Base-by-base conservation (phyloP, 306 rosid genomes). In the Echinosophora koreensis region DNA sequence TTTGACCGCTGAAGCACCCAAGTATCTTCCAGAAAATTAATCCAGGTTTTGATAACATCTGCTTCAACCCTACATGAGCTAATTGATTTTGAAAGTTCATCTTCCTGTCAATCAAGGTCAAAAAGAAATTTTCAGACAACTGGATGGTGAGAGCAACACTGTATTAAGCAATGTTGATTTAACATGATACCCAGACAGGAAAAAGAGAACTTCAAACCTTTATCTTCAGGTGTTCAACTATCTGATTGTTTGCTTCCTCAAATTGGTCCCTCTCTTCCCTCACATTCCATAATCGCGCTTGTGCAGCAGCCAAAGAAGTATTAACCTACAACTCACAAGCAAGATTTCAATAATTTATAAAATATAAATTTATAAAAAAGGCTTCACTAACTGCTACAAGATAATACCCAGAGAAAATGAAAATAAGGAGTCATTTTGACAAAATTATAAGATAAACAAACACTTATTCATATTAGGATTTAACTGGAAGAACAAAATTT, bases 201-300 rank as follows among this genome's bases (percentile, higher is more conserved):
- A 77, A 81, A 14, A 73, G 18, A 66, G 49, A 66, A 69, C 44
- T 37, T 46, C 66, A 64, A 67, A 91, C 99, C 97, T 89, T 92
- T 67, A 82, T 80, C 87, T 88, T 91, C 75, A 90, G 84, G 84
- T 95, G 99, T 9, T 73, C 96, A 78, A 95, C 90, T 79, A 95
- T 92, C 86, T 91, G 96, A 84, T 84, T 87, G 80, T 89, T 95
- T 50, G 99, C 98, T 90, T 92, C 99, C 86, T 95, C 96, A 86
- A 95, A 91, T 82, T 95, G 99, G 55, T 95, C 97, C 76, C 92
- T 91, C 91, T 95, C 99, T 88, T 95, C 99, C 83, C 86, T 86
- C 73, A 87, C 84, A 90, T 92, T 89, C 84, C 84, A 89, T 69
- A 90, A 83, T 68, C 96, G 98, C 51, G 88, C 96, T 81, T 92